These are phyloP conservation scores for Mortierella sp. DNA, from an alignment of 371 early-diverging fungal genomes.

Conservation along the genomic window DNA sequence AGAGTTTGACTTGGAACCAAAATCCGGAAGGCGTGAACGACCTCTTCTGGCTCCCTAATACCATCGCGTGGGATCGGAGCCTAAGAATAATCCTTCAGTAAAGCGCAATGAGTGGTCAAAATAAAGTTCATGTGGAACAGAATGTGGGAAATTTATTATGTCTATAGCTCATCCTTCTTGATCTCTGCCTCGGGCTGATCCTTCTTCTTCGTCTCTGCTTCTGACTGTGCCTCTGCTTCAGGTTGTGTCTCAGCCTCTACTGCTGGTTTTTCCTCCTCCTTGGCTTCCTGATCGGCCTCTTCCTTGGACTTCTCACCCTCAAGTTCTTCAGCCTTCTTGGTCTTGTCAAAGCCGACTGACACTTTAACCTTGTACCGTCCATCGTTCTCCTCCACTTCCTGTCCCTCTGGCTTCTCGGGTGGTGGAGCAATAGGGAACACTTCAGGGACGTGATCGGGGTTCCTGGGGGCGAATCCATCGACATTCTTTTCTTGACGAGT, in stretches of 20 bases:
- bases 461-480: slow-evolving; percentile 23
- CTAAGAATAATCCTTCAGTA: too few relatives aligned
- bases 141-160: too few relatives aligned
- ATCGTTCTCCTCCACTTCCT: slow-evolving; percentile 9
- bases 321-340: slow-evolving; percentile 10
- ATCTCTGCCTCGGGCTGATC: not conserved
- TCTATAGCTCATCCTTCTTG: slow-evolving; percentile 42
- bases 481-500: slow-evolving; percentile 26
- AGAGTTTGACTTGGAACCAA: too few relatives aligned
- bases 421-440: slow-evolving; percentile 24
- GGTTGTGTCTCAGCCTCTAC: not conserved
- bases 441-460: slow-evolving; percentile 26
- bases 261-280: slow-evolving; percentile 4
- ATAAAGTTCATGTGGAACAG: too few relatives aligned
- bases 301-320: slow-evolving; percentile 6
- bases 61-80: too few relatives aligned
- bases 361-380: slow-evolving; percentile 7
- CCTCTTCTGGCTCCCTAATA: too few relatives aligned
- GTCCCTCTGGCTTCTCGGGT: slow-evolving; percentile 14
- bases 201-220: not conserved
- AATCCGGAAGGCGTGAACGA: too few relatives aligned
- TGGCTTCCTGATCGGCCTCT: slow-evolving; percentile 2
- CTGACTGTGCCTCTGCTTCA: not conserved
- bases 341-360: slow-evolving; percentile 3
- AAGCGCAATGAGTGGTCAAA: too few relatives aligned